Evolutionary conservation across 2,329 filamentous ascomycete species (phyloP), one percentile per base, ranked within the genome.

Genomic region (Apiospora koreana): DNA sequence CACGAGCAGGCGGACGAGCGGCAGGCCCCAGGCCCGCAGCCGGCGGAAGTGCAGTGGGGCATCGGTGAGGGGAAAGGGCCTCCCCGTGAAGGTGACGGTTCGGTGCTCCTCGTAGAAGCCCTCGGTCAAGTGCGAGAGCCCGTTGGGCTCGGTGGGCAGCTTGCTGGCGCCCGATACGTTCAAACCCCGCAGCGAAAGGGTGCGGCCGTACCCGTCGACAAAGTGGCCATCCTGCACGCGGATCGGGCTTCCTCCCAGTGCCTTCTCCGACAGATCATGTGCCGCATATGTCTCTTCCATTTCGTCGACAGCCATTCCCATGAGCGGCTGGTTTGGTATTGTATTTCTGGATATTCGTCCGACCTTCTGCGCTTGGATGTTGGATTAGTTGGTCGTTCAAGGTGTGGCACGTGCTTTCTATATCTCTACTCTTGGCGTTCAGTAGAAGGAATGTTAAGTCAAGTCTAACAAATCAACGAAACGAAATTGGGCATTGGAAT

Each of bases 111-210:
- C 77, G 71, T 82, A 83, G 74, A 83, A 83, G 71, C 79, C 80
- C 16, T 82, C 76, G 48, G 80, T 80, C 45, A 83, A 79, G 71
- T 82, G 80, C 8, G 81, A 80, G 12, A 82, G 75, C 54, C 80
- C 80, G 50, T 80, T 78, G 3, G 80, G 80, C 46, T 71, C 70
- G n/a, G 77, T 81, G 21, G 82, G 82, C 46, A 81, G 73, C 73
- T 83, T 83, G 73, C 80, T 82, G 46, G 79, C 79, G 45, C 81
- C 82, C 2, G 81, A 81, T 48, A 83, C 79, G 73, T 83, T 83
- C 67, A 83, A 79, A 4, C 82, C 82, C n/a, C 81, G 82, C 42
- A 83, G 75, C 18, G 77, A 76, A 58, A 83, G 73, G n/a, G 78
- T 78, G 69, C 82, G 81, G n/a, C 80, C 77, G 69, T 82, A 73